Conservation (phyloP, 2,329 filamentous ascomycete species). For the Ophiostoma triangulosporum region DNA sequence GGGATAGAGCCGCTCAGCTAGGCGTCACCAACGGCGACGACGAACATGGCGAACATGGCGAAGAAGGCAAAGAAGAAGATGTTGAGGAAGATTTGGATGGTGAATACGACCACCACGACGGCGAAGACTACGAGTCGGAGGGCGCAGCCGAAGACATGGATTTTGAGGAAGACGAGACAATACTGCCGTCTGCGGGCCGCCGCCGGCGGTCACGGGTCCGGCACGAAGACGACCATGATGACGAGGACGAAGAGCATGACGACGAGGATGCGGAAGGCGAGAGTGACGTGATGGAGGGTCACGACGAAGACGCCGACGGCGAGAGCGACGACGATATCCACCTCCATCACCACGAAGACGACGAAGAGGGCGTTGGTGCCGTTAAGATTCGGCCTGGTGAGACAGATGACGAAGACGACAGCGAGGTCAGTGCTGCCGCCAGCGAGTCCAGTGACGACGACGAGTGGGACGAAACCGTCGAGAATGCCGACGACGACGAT, state of each 20-base stretch:
- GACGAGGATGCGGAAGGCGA: conserved; percentile 16
- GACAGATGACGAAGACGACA: conserved; percentile 31
- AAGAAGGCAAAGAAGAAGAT: conserved; percentile 21
- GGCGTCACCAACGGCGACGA: conserved; percentile 18
- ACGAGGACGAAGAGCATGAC: conserved; percentile 18
- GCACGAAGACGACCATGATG: conserved; percentile 17
- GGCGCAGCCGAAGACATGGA: conserved; percentile 18
- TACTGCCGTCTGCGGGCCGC: conserved; percentile 10
- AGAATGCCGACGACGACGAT: conserved; percentile 33
- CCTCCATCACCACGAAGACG: conserved; percentile 7
- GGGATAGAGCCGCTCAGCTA: conserved; percentile 15
- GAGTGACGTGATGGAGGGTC: conserved; percentile 9
- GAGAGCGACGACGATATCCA: conserved; percentile 32
- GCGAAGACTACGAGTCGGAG: conserved; percentile 19
- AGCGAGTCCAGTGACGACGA: conserved; percentile 37
- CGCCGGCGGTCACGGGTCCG: conserved; percentile 14
- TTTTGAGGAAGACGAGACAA: conserved; percentile 15
- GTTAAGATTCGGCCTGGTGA: conserved; percentile 43
- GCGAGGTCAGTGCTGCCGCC: conserved; percentile 27
- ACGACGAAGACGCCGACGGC: conserved; percentile 23
- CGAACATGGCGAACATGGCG: conserved; percentile 16
- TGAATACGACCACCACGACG: conserved; percentile 7
- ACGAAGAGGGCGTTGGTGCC: conserved; percentile 38
- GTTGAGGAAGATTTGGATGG: conserved; percentile 13
- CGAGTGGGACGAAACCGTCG: conserved; percentile 44